Conservation (phyloP, 805 yeast species). For the Cyberlindnera mississippiensis region DNA sequence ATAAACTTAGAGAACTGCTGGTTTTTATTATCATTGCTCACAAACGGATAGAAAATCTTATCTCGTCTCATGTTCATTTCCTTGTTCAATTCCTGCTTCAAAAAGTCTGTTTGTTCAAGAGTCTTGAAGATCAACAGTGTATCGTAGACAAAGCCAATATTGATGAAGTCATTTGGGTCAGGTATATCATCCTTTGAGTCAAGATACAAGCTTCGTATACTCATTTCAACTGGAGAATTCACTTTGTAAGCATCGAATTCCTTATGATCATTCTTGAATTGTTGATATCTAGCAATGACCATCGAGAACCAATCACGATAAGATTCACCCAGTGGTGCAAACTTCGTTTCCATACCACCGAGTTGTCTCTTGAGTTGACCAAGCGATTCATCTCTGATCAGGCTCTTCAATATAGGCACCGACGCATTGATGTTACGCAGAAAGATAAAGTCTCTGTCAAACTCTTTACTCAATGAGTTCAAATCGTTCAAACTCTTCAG, state of each 20-base stretch:
- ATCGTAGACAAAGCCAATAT: slow-evolving; percentile 74
- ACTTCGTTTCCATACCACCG: slow-evolving; percentile 41
- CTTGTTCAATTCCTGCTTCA: slow-evolving; percentile 60
- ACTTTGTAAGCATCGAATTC: slow-evolving; percentile 56
- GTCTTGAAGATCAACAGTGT: slow-evolving; percentile 78
- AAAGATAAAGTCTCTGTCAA: slow-evolving; percentile 68
- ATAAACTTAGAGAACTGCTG: slow-evolving; percentile 27
- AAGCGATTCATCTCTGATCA: slow-evolving; percentile 72
- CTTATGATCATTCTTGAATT: slow-evolving; percentile 39
- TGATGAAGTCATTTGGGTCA: slow-evolving; percentile 37
- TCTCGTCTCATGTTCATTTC: slow-evolving; percentile 72
- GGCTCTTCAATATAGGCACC: slow-evolving; percentile 67
- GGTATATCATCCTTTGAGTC: slow-evolving; percentile 34
- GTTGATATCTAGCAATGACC: slow-evolving; percentile 60
- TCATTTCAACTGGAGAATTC: slow-evolving; percentile 81
- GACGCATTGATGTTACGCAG: slow-evolving; percentile 69
- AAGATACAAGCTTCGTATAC: slow-evolving; percentile 57
- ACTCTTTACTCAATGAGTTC: slow-evolving; percentile 64
- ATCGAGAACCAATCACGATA: slow-evolving; percentile 49
- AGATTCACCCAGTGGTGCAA: slow-evolving; percentile 50
- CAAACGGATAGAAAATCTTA: slow-evolving; percentile 61
- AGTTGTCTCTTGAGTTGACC: slow-evolving; percentile 65
- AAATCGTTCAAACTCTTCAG: slow-evolving; percentile 77
- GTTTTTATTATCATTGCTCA: slow-evolving; percentile 39
- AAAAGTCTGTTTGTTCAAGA: slow-evolving; percentile 57